These are phyloP conservation scores for Fragilaria crotonensis DNA, from an alignment of 108 stramenopile species.

Conservation along the genomic window DNA sequence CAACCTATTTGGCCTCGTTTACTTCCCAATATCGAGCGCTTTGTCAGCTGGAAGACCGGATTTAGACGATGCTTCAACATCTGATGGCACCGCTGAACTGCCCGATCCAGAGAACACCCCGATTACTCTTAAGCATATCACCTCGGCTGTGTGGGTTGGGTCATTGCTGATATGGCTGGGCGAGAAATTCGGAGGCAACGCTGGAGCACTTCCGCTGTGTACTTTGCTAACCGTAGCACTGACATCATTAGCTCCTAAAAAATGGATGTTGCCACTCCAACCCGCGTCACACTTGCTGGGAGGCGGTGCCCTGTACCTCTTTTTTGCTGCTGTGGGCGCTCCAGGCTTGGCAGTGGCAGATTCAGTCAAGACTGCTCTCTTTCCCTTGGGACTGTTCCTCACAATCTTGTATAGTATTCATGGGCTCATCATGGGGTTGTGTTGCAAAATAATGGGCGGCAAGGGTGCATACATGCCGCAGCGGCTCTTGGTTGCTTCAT, in stretches of 20 bases:
- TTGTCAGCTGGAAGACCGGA: constrained; percentile 45
- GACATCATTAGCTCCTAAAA: constrained; percentile 34
- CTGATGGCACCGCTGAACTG: constrained; percentile 7
- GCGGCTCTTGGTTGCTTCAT: constrained; percentile 62
- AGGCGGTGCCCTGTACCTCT: constrained; percentile 56
- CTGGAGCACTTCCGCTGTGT: constrained; percentile 45
- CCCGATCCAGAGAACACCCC: not conserved
- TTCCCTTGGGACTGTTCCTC: constrained; percentile 53
- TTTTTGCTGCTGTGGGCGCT: constrained; percentile 81
- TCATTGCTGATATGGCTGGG: constrained; percentile 43
- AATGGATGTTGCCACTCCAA: constrained; percentile 17
- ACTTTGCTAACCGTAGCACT: constrained; percentile 56
- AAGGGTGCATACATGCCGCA: constrained; percentile 26
- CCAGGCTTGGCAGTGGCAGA: constrained; percentile 64
- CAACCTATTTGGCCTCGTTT: constrained; percentile 70
- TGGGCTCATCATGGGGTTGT: constrained; percentile 25
- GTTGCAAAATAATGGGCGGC: not conserved
- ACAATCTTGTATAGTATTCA: constrained; percentile 56
- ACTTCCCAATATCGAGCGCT: constrained; percentile 65
- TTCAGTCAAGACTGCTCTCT: constrained; percentile 47
- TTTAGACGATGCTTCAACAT: constrained; percentile 15
- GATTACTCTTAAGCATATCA: constrained; percentile 11
- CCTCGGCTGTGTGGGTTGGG: constrained; percentile 39
- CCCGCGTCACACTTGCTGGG: constrained; percentile 50
- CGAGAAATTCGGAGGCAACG: constrained; percentile 19